A percentile compares a stretch with the other conserved stretches of the same genome.
These are phyloP conservation scores for Colletotrichum viniferum DNA, from an alignment of 2,329 filamentous ascomycete species.

Conservation along the genomic window DNA sequence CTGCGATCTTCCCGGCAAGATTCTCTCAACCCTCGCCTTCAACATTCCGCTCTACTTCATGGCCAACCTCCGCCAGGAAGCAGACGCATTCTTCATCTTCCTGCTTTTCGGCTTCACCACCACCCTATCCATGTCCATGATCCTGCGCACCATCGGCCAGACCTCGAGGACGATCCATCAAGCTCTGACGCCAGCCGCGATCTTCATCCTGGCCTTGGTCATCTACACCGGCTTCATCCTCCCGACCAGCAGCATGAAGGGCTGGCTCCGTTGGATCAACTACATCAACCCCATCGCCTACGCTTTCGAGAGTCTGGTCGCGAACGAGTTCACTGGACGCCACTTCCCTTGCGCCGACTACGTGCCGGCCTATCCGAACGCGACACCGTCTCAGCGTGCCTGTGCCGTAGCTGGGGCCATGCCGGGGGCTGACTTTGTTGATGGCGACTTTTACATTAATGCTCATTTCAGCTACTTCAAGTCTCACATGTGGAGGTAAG, in stretches of 20 bases:
- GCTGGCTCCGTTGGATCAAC: constrained; percentile 58
- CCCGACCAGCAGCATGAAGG: constrained; percentile 41
- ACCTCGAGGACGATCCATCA: constrained; percentile 54
- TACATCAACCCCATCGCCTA: constrained; percentile 59
- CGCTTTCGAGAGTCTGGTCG: constrained; percentile 68
- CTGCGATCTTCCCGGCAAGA: constrained; percentile 32
- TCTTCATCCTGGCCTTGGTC: constrained; percentile 56
- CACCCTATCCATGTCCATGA: constrained; percentile 52
- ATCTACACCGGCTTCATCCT: constrained; percentile 60
- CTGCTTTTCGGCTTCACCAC: constrained; percentile 54
- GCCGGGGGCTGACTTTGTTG: constrained; percentile 44
- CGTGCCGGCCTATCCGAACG: constrained; percentile 25
- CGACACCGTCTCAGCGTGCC: constrained; percentile 30
- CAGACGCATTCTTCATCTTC: constrained; percentile 59
- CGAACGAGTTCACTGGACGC: constrained; percentile 65
- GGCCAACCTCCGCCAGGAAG: constrained; percentile 60
- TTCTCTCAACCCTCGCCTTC: constrained; percentile 57
- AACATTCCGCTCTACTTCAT: constrained; percentile 70
- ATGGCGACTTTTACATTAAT: constrained; percentile 48
- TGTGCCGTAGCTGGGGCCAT: constrained; percentile 50
- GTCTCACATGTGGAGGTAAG: constrained; percentile 40
- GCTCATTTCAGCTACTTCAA: constrained; percentile 39
- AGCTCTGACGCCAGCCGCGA: constrained; percentile 56
- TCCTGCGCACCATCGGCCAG: constrained; percentile 56
- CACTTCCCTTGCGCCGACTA: constrained; percentile 38